Evolutionary conservation across 2,329 filamentous ascomycete species (phyloP).

Genomic region (Fusarium sterilihyphosum): DNA sequence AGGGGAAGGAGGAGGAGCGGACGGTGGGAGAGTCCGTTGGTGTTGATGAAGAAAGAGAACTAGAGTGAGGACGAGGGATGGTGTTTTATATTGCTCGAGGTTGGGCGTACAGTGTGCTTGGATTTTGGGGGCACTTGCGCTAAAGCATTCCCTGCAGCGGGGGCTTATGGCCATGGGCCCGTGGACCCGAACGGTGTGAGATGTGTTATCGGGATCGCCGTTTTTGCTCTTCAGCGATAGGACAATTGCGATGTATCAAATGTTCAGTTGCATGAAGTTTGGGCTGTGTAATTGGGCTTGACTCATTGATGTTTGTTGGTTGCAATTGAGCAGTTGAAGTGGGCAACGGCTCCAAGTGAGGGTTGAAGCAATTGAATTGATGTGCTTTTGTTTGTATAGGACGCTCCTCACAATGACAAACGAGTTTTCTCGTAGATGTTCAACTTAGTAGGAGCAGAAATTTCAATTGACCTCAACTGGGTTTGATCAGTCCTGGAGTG

Average conservation of each 20-base stretch:
- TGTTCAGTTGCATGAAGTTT: neutral
- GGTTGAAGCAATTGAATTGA: no score
- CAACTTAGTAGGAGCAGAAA: neutral
- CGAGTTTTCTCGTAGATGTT: neutral
- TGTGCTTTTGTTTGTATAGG: no score
- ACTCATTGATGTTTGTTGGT: neutral
- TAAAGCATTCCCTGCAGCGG: neutral
- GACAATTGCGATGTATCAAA: neutral
- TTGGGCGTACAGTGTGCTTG: constrained; percentile 26
- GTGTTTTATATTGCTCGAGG: constrained; percentile 28
- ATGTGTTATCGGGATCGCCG: neutral
- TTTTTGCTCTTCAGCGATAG: neutral
- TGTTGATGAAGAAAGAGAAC: constrained; percentile 14
- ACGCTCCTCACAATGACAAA: neutral
- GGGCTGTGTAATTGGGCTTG: neutral
- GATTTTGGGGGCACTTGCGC: constrained; percentile 4
- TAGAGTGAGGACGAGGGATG: neutral
- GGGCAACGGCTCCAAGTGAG: no score
- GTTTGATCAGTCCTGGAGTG: neutral
- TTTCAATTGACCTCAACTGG: neutral
- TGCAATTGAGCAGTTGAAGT: neutral
- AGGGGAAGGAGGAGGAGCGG: neutral
- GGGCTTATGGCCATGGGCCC: neutral
- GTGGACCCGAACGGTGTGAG: constrained; percentile 6
- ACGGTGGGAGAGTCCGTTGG: constrained; percentile 14